Conservation (phyloP, 805 yeast species). For the Komagataella phaffii region DNA sequence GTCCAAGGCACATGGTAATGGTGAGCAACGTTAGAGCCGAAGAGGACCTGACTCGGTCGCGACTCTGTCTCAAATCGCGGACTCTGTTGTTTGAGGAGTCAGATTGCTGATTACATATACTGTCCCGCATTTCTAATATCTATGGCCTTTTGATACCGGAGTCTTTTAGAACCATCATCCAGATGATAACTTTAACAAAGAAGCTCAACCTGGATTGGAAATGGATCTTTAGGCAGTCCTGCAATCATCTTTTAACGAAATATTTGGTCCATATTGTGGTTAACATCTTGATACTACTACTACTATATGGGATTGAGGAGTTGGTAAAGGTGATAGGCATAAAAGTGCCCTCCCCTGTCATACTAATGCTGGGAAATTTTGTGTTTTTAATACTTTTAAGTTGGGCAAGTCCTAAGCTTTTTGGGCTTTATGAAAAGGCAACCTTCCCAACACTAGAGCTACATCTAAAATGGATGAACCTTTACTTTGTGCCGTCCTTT, state of each 20-base stretch:
- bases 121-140: not conserved
- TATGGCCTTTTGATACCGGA: not conserved
- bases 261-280: slow-evolving; percentile 18
- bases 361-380: slow-evolving; percentile 53
- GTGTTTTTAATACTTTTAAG: slow-evolving; percentile 14
- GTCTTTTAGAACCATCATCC: not conserved
- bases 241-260: not conserved
- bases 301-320: slow-evolving; percentile 40
- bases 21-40: too few relatives aligned
- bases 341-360: slow-evolving; percentile 57
- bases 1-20: not conserved
- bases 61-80: not conserved
- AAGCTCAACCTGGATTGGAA: not conserved
- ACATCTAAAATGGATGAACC: slow-evolving; percentile 57
- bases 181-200: not conserved
- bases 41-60: not conserved
- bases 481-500: slow-evolving; percentile 69
- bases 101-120: not conserved
- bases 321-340: slow-evolving; percentile 31
- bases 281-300: slow-evolving; percentile 25
- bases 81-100: not conserved
- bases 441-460: slow-evolving; percentile 30
- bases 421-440: slow-evolving; percentile 25
- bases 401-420: not conserved
- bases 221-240: not conserved